Base-by-base conservation (phyloP, 768 basidiomycete genomes). In the Suillus clintonianus region DNA sequence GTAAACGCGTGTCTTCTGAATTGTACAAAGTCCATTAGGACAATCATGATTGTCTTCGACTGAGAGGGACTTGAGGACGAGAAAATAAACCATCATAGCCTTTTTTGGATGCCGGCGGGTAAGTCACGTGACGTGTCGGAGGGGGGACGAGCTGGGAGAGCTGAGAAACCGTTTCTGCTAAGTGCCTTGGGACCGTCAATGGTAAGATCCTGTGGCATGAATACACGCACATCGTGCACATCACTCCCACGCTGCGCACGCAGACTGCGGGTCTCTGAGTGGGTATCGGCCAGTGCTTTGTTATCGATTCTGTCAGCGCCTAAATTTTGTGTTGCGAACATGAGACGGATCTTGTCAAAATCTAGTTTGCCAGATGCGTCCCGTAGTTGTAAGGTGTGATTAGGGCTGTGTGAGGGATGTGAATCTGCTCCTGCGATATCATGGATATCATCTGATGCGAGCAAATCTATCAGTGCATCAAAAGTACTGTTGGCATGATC, bases 291-390 rank as follows among this genome's bases (percentile, higher is more conserved):
- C 27, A 27, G 15, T 8, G 24, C n/a, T 10, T 27, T 30, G 13
- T 36, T 37, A 34, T 22, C 37, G 36, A 24, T 4, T 13, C 17
- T 27, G 4, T 15, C 47, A 54, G 32, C 32, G n/a, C 37, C 37
- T 22, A 54, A 47, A 45, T 68, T 63, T 32, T 75, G 71, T 0
- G 54, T 54, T 27, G 66, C 50, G 37, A 72, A 76, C 70, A 76
- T 71, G 6, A 36, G 47, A 11, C 73, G 75, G 59, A 75, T 72
- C 65, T 73, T 75, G 41, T 70, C 69, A 62, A 67, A 76, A 30
- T 77, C 75, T 14, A 75, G 66, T 68, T 65, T 77, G 32, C 76
- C 74, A 1, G 73, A 71, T 4, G 63, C 17, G 47, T 75, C 75
- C 59, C 75, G 63, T 55, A 77, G 54, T 6, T 64, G 42, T 47